Base-by-base conservation (phyloP, 148 eudicot species). In the Chenopodium album region DNA sequence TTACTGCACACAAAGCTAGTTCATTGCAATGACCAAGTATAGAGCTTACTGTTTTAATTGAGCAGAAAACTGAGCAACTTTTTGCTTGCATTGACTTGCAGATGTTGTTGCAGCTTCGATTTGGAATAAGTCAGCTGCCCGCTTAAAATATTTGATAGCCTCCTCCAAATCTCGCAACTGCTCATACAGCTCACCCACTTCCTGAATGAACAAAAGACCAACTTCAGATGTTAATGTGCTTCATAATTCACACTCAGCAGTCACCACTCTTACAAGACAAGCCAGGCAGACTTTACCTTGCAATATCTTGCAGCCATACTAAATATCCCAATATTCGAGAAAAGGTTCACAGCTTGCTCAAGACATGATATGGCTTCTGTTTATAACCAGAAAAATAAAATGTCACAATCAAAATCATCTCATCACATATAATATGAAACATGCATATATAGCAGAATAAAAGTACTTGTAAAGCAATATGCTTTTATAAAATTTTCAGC, bases 31-130 rank as follows among this genome's bases (percentile, higher is more conserved):
- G 26, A 62, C 66, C 10, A 62, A 62, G 12, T 62, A 62, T 62
- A 62, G 1, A 60, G 47, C 93, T 86, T 77, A 92, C 96, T 87
- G 89, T 73, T 82, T 85, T 59, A 89, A 52, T 82, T 84, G 85
- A 16, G 92, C 93, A 82, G 90, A 84, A 83, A 80, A 85, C 69
- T 88, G 90, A 13, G 94, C 94, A 81, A 91, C 74, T 87, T 92
- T 92, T 79, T 85, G 89, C 88, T 82, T 92, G 91, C 96, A 92
- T 76, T 89, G 96, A 79, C 82, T 89, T 71, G 90, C 94, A 85
- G 91, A 85, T 14, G 91, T 46, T 70, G 87, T 72, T 28, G 84
- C 89, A 69, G 84, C 91, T 89, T 91, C 94, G 60, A 82, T 81
- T 78, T 77, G 87, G 84, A 88, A 92, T 76, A 90, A 80, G n/a